These are phyloP conservation scores for Plantago major DNA, from an alignment of 257 asterid genomes.

Conservation along the genomic window DNA sequence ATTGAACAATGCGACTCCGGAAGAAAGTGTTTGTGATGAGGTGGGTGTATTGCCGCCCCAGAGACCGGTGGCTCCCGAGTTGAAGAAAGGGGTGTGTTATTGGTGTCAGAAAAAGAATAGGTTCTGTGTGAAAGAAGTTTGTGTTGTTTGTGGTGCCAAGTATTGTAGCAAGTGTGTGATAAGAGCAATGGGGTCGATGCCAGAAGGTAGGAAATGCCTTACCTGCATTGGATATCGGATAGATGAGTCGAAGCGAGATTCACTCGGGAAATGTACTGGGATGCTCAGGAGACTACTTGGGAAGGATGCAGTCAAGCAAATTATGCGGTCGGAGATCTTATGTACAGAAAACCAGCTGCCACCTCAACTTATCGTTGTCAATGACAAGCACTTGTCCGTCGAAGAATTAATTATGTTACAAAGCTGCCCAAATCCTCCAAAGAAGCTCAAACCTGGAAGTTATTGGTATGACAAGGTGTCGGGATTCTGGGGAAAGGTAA, in stretches of 20 bases:
- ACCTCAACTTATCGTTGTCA: constrained; percentile 52
- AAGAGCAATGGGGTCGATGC: constrained; percentile 97
- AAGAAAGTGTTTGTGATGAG: constrained; percentile 32
- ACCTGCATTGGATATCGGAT: constrained; percentile 33
- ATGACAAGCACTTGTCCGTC: constrained; percentile 46
- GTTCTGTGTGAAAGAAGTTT: constrained; percentile 56
- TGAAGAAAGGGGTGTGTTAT: constrained; percentile 57
- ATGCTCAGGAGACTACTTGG: constrained; percentile 54
- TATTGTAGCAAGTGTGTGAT: constrained; percentile 70
- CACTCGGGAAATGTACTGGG: constrained; percentile 67
- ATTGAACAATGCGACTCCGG: constrained; percentile 25
- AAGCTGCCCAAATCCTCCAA: constrained; percentile 74
- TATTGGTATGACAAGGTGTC: constrained; percentile 91
- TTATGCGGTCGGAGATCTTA: constrained; percentile 50
- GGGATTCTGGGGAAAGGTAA: constrained; percentile 98
- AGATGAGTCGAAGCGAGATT: constrained; percentile 54
- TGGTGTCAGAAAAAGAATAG: constrained; percentile 51
- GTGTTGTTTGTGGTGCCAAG: constrained; percentile 78
- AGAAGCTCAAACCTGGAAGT: constrained; percentile 72
- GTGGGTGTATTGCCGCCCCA: constrained; percentile 23
- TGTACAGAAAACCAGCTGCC: constrained; percentile 72
- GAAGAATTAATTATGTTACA: constrained; percentile 55
- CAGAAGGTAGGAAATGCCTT: constrained; percentile 88
- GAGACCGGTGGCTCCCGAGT: constrained; percentile 31
- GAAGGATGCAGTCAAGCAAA: constrained; percentile 35